Base-by-base conservation (phyloP, 2,329 filamentous ascomycete species). In the Sporothrix dimorphospora region DNA sequence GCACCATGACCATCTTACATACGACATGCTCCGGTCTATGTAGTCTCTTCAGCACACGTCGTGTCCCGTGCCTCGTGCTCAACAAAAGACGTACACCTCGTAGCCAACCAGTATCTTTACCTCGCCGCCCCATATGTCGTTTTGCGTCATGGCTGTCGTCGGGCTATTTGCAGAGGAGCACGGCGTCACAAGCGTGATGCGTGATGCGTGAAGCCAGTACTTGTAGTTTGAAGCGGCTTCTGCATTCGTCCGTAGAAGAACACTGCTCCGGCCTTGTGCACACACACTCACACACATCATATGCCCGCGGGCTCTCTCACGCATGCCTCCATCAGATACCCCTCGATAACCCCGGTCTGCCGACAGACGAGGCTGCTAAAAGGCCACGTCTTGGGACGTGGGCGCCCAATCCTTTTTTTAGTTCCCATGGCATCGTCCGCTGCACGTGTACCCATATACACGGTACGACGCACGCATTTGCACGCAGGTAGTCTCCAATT, bases 291-390 rank as follows among this genome's bases (percentile, higher is more conserved):
- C 14, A 7, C n/a, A n/a, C n/a, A n/a, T 27, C 8, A 27, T 5
- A 65, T 42, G 8, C 38, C 59, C 38, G 34, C 38, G 21, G 45
- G 38, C n/a, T 45, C 21, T 8, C 59, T 57, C 27, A 57, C 53
- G 53, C 57, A 42, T 42, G 57, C 27, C 53, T 34, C 24, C 24
- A 57, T 34, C 12, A 57, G 38, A 49, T 21, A 24, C 8, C 21
- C n/a, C 61, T 34, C 40, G 4, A 4, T 21, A 30, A 12, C 5
- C 65, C 27, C 19, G 16, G 16, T 49, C 24, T 40, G n/a, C 45
- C 42, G 24, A n/a, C 4, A 51, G 45, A 67, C 45, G 63, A 51
- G 65, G 65, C 65, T 67, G 65, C 65, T 45, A 51, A 45, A 42
- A 14, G 45, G 45, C 45, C 65, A 38, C 65, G 65, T 51, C 30